Conservation (phyloP, 352 stramenopile genomes). For the Phytopythium delawarense region DNA sequence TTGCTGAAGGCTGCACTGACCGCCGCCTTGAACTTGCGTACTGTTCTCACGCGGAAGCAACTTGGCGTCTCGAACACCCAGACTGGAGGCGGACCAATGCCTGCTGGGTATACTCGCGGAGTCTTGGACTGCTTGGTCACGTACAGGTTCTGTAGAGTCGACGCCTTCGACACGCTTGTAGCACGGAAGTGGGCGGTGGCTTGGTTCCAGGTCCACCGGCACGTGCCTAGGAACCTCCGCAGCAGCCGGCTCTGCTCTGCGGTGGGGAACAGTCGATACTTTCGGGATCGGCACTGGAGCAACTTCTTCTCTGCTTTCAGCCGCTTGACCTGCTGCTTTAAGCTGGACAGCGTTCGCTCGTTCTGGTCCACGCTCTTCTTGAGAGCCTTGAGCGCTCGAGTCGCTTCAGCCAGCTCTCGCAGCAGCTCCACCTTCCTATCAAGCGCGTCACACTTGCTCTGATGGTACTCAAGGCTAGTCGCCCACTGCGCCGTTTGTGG, state of each 20-base stretch:
- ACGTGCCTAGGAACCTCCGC: neutral
- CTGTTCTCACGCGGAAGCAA: neutral
- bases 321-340: neutral
- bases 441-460: too few relatives aligned
- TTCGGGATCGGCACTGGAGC: neutral
- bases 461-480: too few relatives aligned
- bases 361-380: too few relatives aligned
- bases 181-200: constrained; percentile 1
- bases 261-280: neutral
- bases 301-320: neutral
- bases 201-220: neutral
- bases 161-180: neutral
- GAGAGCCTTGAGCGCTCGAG: too few relatives aligned
- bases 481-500: too few relatives aligned
- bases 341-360: too few relatives aligned
- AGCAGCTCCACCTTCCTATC: too few relatives aligned
- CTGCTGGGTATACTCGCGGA: neutral
- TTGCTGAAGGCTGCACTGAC: neutral
- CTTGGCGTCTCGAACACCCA: neutral
- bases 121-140: neutral
- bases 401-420: too few relatives aligned
- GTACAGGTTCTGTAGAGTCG: neutral
- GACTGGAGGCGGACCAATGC: neutral
- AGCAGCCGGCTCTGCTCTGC: neutral
- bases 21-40: neutral